phyloP scores from a whole-genome alignment of 805 yeast species.

The Candida palmyrensis region DNA sequence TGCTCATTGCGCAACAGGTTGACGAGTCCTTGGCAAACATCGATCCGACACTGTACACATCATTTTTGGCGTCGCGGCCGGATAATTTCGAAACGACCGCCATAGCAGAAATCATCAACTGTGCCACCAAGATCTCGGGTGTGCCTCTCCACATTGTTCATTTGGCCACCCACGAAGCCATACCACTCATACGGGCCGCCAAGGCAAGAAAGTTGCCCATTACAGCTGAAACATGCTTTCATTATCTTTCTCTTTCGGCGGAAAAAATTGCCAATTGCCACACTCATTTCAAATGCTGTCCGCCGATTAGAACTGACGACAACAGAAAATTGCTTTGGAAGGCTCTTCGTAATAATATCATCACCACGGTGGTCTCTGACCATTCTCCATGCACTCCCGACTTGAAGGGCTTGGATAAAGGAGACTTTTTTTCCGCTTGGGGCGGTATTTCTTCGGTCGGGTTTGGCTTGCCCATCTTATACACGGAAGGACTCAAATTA shows the following conservation, averaged over 20 bases:
- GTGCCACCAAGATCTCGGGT: slow-evolving; percentile 52
- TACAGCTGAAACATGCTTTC: slow-evolving; percentile 92
- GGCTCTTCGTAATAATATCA: slow-evolving; percentile 60
- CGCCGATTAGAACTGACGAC: slow-evolving; percentile 78
- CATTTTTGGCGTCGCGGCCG: slow-evolving; percentile 82
- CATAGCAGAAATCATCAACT: slow-evolving; percentile 61
- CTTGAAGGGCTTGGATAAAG: slow-evolving; percentile 71
- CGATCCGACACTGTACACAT: slow-evolving; percentile 61
- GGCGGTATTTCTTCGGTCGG: slow-evolving; percentile 96
- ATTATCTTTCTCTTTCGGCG: slow-evolving; percentile 72
- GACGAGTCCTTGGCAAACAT: slow-evolving; percentile 38
- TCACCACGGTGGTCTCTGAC: slow-evolving; percentile 87
- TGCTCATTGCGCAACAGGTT: slow-evolving; percentile 37
- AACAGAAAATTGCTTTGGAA: slow-evolving; percentile 75
- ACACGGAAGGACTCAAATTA: slow-evolving; percentile 63
- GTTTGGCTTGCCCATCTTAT: slow-evolving; percentile 75
- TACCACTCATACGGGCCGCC: slow-evolving; percentile 69
- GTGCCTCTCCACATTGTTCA: slow-evolving; percentile 86
- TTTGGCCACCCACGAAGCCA: slow-evolving; percentile 77
- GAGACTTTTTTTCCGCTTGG: slow-evolving; percentile 92
- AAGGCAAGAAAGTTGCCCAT: slow-evolving; percentile 54
- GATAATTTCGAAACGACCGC: slow-evolving; percentile 86
- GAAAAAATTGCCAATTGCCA: slow-evolving; percentile 73
- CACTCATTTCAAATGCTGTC: slow-evolving; percentile 90
- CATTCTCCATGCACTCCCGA: slow-evolving; percentile 97